Percentiles rank a stretch among this genome's conserved stretches.
These are phyloP conservation scores for Umbelopsis isabellina DNA, from an alignment of 192 early-diverging fungal genomes.

Conservation along the genomic window DNA sequence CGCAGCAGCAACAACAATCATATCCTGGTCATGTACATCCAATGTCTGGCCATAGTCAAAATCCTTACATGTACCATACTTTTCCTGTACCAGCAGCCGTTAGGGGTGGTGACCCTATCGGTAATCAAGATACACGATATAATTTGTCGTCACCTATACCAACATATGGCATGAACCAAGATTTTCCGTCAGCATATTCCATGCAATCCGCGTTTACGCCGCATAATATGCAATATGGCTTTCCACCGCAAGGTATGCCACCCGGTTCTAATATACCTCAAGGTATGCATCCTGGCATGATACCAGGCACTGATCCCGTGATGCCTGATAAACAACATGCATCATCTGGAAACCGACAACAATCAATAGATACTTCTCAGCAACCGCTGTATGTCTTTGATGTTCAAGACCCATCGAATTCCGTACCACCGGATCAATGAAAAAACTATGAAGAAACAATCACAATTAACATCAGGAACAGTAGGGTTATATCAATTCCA, in stretches of 20 bases:
- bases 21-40: neutral
- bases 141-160: conserved; percentile 7
- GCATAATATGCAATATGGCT: conserved; percentile 1
- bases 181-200: neutral
- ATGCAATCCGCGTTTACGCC: conserved; percentile 16
- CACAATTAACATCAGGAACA: neutral
- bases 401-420: conserved; percentile 3
- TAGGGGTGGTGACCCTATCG: neutral
- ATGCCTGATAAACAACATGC: conserved; percentile 5
- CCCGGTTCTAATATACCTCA: conserved; percentile 19
- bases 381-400: conserved; percentile 14
- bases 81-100: conserved; percentile 8
- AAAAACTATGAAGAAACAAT: neutral
- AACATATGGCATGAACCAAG: conserved; percentile 11
- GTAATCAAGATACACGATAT: conserved; percentile 16
- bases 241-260: neutral
- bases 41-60: neutral
- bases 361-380: neutral
- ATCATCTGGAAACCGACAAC: neutral
- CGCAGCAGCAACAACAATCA: neutral
- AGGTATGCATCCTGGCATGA: conserved; percentile 16
- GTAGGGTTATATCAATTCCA: neutral
- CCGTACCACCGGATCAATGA: neutral
- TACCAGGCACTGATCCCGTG: conserved; percentile 14
- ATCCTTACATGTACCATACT: conserved; percentile 19